phyloP scores from a whole-genome alignment of 768 basidiomycete genomes.

The Lyophyllum shimeji region DNA sequence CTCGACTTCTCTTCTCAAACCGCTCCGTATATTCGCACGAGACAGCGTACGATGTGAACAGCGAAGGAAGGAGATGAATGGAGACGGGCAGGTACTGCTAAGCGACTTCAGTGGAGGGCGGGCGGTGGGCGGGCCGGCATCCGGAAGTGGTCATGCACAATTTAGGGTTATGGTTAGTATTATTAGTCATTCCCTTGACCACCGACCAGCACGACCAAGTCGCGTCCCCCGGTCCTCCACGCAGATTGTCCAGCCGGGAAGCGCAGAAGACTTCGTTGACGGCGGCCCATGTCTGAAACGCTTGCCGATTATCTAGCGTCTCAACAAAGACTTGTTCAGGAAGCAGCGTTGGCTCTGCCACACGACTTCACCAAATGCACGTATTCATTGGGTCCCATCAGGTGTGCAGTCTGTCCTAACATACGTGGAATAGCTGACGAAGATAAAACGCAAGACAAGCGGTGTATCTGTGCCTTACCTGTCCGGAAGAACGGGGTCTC shows the following conservation, averaged over 20 bases:
- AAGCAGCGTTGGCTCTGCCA: slow-evolving; percentile 58
- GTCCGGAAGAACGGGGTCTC: slow-evolving; percentile 64
- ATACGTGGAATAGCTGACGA: slow-evolving; percentile 7
- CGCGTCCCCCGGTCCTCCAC: neutral
- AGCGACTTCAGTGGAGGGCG: too few species aligned
- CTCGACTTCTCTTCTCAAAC: neutral
- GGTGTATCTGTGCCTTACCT: slow-evolving; percentile 79
- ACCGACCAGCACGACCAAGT: neutral
- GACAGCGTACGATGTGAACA: neutral
- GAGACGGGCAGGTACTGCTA: neutral
- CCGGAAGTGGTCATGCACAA: too few species aligned
- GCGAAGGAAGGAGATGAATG: neutral
- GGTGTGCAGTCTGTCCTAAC: slow-evolving; percentile 27
- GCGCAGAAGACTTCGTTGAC: neutral
- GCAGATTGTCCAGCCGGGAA: neutral
- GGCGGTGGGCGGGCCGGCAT: too few species aligned
- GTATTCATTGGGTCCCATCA: slow-evolving; percentile 54
- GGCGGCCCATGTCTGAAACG: slow-evolving; percentile 22
- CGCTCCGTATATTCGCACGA: neutral
- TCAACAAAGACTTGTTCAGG: slow-evolving; percentile 48
- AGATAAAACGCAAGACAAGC: slow-evolving; percentile 53
- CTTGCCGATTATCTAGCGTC: slow-evolving; percentile 45
- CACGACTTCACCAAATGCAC: slow-evolving; percentile 69
- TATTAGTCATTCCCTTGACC: neutral
- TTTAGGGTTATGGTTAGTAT: too few species aligned